Evolutionary conservation across 768 basidiomycete genomes (phyloP), one percentile per base, ranked within the genome.

Genomic region (Cystobasidium tubakii): DNA sequence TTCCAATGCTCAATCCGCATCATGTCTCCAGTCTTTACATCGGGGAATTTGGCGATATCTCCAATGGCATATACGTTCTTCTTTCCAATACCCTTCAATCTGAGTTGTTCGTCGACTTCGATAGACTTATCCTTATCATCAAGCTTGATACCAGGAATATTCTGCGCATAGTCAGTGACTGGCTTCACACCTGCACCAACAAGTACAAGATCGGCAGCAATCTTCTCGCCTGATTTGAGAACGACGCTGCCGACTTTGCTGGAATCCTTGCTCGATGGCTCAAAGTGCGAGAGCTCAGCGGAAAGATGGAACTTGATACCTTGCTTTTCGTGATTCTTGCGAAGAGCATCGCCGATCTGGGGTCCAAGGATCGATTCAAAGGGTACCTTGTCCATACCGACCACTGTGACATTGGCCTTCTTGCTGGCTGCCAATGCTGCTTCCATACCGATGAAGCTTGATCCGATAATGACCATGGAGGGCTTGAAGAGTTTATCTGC

Each of bases 391-490:
- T 90, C 89, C 87, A 88, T 88, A 1, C 91, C 92, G 66, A 96
- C 86, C 74, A 95, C 88, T 75, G 90, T 87, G 54, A 93, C 88
- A 34, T 88, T 89, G 15, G 88, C 88, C 25, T 89, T 60, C 55
- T 72, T 75, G 87, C 77, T 87, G 87, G 9, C 81, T 0, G 90
- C 89, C n/a, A 83, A 85, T 7, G 91, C 90, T n/a, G 92, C 83
- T 80, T 93, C 90, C 91, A 96, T 91, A 71, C 89, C 87, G 78
- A 96, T 96, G 83, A 94, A 96, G 17, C 89, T 90, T 63, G 88
- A 89, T 1, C 93, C 93, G 75, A 95, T 88, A 15, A 94, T 86
- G 36, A 92, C 91, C 74, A 89, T 81, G 62, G 84, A 84, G 81
- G 91, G 90, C 88, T 81, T 89, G 62, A 73, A 73, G 12, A 53